Conservation (phyloP, 371 early-diverging fungal species). For the Rhizopus arrhizus region DNA sequence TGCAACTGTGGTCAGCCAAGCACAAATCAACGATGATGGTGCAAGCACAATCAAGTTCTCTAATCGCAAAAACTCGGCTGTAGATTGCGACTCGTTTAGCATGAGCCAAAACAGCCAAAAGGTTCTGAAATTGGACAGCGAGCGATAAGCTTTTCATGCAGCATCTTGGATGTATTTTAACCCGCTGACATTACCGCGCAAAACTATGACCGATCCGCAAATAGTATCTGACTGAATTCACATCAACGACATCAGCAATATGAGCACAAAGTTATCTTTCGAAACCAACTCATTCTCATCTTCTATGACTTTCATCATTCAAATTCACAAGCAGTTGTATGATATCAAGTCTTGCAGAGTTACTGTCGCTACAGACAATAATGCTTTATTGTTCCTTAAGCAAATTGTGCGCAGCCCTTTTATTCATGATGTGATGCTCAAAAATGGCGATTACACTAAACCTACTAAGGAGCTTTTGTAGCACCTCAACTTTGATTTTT, state of each 20-base stretch:
- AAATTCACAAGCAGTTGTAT: neutral
- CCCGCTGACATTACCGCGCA: slow-evolving; percentile 5
- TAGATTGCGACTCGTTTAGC: neutral
- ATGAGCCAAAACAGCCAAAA: neutral
- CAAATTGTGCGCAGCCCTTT: slow-evolving; percentile 13
- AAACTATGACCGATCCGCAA: neutral
- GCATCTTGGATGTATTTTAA: slow-evolving; percentile 5
- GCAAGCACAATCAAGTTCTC: neutral
- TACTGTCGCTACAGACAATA: neutral
- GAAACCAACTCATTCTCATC: neutral
- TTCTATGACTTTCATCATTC: slow-evolving; percentile 7
- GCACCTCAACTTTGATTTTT: slow-evolving; percentile 15
- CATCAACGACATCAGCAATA: slow-evolving; percentile 5
- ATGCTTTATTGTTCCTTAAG: neutral
- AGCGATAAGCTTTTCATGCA: neutral
- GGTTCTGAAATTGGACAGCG: slow-evolving; percentile 1
- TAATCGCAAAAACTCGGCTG: neutral
- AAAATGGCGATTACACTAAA: slow-evolving; percentile 16
- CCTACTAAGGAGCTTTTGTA: slow-evolving; percentile 6
- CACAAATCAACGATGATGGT: neutral
- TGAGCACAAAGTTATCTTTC: slow-evolving; percentile 4
- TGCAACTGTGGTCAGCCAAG: neutral
- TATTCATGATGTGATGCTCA: too few species aligned
- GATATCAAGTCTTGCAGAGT: neutral
- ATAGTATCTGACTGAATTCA: slow-evolving; percentile 3